Evolutionary conservation across 768 basidiomycete genomes (phyloP), one percentile per base, ranked within the genome.

Genomic region (Russula olivacea): DNA sequence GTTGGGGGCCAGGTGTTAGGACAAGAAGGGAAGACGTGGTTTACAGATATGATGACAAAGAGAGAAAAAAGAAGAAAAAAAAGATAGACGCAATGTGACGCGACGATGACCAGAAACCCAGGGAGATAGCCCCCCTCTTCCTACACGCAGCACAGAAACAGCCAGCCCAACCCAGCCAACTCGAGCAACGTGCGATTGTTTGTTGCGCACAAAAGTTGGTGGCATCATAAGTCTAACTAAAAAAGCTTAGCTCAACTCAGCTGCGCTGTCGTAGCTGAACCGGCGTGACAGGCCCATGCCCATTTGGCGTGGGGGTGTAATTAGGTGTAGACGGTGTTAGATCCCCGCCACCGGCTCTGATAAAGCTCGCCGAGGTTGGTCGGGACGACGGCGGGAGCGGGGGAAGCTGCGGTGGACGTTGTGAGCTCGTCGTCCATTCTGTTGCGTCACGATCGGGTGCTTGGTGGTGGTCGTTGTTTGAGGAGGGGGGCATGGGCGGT

Each of bases 211-310:
- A 6, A 40, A 36, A 40, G 15, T 40, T 40, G 38, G 38, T 6
- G 38, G 15, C 10, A 36, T 11, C 23, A 40, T 40, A 40, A 19
- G 32, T n/a, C 23, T 10, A 17, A n/a, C 23, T 10, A 17, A n/a
- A 12, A 8, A n/a, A 34, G 34, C 34, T 32, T 17, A 23, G 36
- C 54, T 47, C 34, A 10, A 43, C 50, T 67, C 43, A 68, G 21
- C 66, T 67, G 53, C 67, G 67, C 50, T 68, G 67, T 23, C 67
- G 67, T 32, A 68, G 43, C 30, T 60, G 64, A 30, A 68, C 58
- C 5, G 68, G 66, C 12, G 63, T 64, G 30, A 59, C 32, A 25
- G 58, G 53, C 19, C 63, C 63, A 28, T 64, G 58, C 34, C 58
- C 59, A n/a, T 58, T 66, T 4, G 61, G 28, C 36, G 60, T 56